Base-by-base conservation (phyloP, 2,329 filamentous ascomycete species). In the Pestalotiopsis sp. region DNA sequence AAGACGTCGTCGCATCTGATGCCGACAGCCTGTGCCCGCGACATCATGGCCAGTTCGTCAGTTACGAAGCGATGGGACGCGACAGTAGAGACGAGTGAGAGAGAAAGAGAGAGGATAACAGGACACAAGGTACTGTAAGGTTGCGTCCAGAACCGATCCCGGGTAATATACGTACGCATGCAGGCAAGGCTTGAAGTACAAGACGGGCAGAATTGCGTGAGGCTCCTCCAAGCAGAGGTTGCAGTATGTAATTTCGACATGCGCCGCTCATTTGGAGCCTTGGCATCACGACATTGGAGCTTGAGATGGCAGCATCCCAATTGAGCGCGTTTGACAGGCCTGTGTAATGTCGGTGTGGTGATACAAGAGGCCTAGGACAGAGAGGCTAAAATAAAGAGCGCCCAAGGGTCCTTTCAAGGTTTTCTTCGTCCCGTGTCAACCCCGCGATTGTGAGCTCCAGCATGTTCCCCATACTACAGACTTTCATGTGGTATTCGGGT, bases 331-430 rank as follows among this genome's bases (percentile, higher is more conserved):
- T 66, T 39, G 45, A 58, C 49, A 66, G 41, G 49, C 57, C 27
- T 58, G 63, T 66, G 49, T 25, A 57, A 66, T 57, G 63, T 66
- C 63, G 63, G 63, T 66, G 63, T 66, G 31, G 63, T 66, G 31
- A 11, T 57, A 58, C 49, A 64, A 45, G 39, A n/a, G 17, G n/a
- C 20, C 62, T 49, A 3, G 62, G 59, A 27, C 20, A 64, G 39
- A 49, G 25, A 36, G 31, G 31, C 31, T 36, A 36, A 36, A 36
- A 36, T 36, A 36, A 36, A 36, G 31, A 36, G 31, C 31, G 31
- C 31, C 27, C 38, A 25, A 27, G 20, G 20, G 13, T 49, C 38
- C 31, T 25, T 45, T 23, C 57, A 27, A 27, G 31, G 25, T 27
- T 27, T 27, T 27, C n/a, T 60, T 52, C 20, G 45, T 52, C 45